Evolutionary conservation across 2,329 filamentous ascomycete species (phyloP), one percentile per base, ranked within the genome.

Genomic region (Helotiales sp.): DNA sequence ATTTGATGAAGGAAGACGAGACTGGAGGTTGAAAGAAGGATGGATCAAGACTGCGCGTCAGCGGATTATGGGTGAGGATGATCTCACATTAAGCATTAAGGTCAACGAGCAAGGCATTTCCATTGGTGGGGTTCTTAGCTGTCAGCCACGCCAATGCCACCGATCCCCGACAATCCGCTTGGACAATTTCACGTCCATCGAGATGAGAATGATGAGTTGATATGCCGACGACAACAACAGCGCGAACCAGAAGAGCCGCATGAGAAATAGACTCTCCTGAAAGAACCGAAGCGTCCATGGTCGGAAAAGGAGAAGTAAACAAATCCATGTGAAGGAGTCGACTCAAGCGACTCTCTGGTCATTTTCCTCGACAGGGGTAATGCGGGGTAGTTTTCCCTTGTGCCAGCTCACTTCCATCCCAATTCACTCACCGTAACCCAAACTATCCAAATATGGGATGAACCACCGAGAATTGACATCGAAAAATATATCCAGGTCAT

Each of bases 341-440:
- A 5, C 4, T 15, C 28, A 55, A 55, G 52, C 52, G 30, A 32
- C 6, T 30, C 26, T 26, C 5, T 3, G 15, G 17, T 30, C n/a
- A 13, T 34, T 34, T 22, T 34, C 15, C 52, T 55, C 52, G 52
- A 34, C 52, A 55, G n/a, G 52, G 52, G 30, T 34, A 32, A 34
- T 34, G 52, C 52, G 52, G 52, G 52, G 52, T 55, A 55, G 15
- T 34, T 20, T n/a, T n/a, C n/a, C n/a, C 52, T 30, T 20, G 17
- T 20, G 13, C n/a, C 5, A 34, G 22, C 30, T 34, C 30, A 55
- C 10, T 4, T 55, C 6, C 6, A 28, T 32, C 52, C 52, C 30
- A 34, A 55, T 55, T 20, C 28, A 34, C 52, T 55, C 52, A 55
- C 52, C 52, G 52, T 32, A 1, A n/a, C n/a, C 30, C 4, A 34